Evolutionary conservation across 352 stramenopile genomes (phyloP).

Genomic region (Globisporangium spiculum): DNA sequence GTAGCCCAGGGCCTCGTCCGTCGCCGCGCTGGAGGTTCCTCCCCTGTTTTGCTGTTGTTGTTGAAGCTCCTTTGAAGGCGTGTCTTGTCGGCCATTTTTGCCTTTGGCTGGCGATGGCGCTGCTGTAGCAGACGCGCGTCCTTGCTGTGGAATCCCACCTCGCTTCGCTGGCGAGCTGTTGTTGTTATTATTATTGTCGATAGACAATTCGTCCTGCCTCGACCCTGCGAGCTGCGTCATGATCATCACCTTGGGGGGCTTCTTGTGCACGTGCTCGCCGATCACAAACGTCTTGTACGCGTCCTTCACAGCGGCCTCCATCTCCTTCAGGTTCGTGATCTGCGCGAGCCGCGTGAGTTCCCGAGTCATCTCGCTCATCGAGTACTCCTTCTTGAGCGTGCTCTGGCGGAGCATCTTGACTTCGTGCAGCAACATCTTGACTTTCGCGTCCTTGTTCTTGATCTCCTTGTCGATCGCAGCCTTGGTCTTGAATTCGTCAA

Average conservation of each 20-base stretch:
- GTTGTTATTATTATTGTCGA: background rate
- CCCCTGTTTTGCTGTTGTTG: conserved; percentile 8
- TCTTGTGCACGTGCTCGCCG: conserved; percentile 61
- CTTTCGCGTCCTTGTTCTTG: conserved; percentile 70
- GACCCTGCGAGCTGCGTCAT: conserved; percentile 10
- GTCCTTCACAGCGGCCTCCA: conserved; percentile 79
- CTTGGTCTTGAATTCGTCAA: conserved; percentile 70
- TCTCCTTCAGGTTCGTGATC: conserved; percentile 74
- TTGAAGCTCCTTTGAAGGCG: background rate
- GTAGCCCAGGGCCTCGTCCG: conserved; percentile 58
- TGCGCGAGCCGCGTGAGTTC: conserved; percentile 71
- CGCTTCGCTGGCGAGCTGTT: conserved; percentile 7
- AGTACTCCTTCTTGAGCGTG: conserved; percentile 77
- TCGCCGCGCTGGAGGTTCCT: background rate
- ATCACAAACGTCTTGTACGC: conserved; percentile 76
- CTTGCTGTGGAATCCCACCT: background rate
- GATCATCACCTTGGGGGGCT: conserved; percentile 30
- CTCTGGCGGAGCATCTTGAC: conserved; percentile 72
- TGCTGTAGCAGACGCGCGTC: background rate
- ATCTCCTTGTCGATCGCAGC: conserved; percentile 57
- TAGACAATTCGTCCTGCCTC: background rate
- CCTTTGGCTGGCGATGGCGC: conserved; percentile 16
- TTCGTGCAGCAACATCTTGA: conserved; percentile 71
- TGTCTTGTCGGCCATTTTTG: conserved; percentile 1
- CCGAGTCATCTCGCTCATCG: conserved; percentile 74